A percentile compares a stretch with the other conserved stretches of the same genome.
These are phyloP conservation scores for Boletus subcaerulescens DNA, from an alignment of 768 basidiomycete genomes.

Conservation along the genomic window DNA sequence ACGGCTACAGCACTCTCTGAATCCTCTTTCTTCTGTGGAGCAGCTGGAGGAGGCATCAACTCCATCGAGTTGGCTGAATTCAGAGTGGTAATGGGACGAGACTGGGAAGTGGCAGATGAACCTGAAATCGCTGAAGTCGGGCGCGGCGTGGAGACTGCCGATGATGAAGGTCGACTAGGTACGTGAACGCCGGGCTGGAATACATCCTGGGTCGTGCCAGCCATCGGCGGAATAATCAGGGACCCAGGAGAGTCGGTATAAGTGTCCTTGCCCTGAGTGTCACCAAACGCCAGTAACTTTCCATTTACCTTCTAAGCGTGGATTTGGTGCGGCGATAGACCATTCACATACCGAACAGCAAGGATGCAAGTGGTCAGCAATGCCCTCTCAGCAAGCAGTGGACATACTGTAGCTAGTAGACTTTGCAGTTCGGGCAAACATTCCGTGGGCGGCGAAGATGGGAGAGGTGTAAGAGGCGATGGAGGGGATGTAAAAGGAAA, in stretches of 20 bases:
- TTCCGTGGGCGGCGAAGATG: constrained; percentile 40
- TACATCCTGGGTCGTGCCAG: background rate
- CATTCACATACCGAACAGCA: too few relatives aligned
- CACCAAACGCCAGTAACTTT: background rate
- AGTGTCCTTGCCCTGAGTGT: background rate
- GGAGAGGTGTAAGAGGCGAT: constrained; percentile 51
- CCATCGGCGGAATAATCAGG: background rate
- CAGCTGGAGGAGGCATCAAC: constrained; percentile 1
- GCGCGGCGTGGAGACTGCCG: background rate
- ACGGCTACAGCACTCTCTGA: background rate
- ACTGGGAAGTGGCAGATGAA: background rate
- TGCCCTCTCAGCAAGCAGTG: background rate
- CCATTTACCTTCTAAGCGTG: background rate
- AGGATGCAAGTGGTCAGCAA: background rate
- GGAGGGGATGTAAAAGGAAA: constrained; percentile 21
- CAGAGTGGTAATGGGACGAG: background rate
- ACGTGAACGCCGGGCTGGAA: background rate
- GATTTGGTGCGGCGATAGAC: background rate
- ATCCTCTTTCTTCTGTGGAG: background rate
- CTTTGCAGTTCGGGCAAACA: constrained; percentile 5
- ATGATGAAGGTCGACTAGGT: background rate
- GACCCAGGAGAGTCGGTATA: background rate
- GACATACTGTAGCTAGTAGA: constrained; percentile 20
- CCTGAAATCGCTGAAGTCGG: background rate
- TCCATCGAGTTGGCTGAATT: background rate